Evolutionary conservation across 1,284 basidiomycete genomes (phyloP).

Genomic region (Tausonia pullulans): DNA sequence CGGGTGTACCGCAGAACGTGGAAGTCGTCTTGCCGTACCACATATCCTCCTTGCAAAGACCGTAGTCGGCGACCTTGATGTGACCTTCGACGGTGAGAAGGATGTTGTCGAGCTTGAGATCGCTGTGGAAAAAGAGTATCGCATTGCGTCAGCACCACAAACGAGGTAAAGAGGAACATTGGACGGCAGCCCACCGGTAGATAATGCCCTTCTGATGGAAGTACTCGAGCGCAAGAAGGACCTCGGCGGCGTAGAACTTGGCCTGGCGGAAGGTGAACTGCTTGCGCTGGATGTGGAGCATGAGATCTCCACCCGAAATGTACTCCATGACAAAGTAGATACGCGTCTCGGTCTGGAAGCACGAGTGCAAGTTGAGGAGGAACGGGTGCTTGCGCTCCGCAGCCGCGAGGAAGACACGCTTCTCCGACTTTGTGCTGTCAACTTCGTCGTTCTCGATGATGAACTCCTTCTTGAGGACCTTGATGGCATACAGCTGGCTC

Average conservation of each 20-base stretch:
- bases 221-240: slow-evolving; percentile 90
- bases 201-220: slow-evolving; percentile 98
- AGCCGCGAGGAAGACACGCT: slow-evolving; percentile 85
- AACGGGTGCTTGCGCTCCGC: slow-evolving; percentile 96
- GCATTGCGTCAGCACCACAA: neutral
- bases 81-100: slow-evolving; percentile 93
- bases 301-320: slow-evolving; percentile 65
- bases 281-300: slow-evolving; percentile 70
- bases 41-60: slow-evolving; percentile 99
- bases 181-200: slow-evolving; percentile 45
- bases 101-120: slow-evolving; percentile 98
- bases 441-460: slow-evolving; percentile 99
- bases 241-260: slow-evolving; percentile 98
- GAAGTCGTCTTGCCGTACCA: slow-evolving; percentile 94
- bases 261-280: slow-evolving; percentile 73
- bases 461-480: slow-evolving; percentile 99
- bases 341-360: slow-evolving; percentile 99
- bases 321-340: slow-evolving; percentile 78
- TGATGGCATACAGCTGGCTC: slow-evolving; percentile 90
- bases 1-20: slow-evolving; percentile 98
- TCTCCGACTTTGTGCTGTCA: slow-evolving; percentile 98
- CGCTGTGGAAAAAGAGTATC: slow-evolving; percentile 40
- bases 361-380: slow-evolving; percentile 90
- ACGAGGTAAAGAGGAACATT: slow-evolving; percentile 1
- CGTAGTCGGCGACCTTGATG: slow-evolving; percentile 98